Conservation (phyloP, 345 rosid genomes). For the Hevea brasiliensis region DNA sequence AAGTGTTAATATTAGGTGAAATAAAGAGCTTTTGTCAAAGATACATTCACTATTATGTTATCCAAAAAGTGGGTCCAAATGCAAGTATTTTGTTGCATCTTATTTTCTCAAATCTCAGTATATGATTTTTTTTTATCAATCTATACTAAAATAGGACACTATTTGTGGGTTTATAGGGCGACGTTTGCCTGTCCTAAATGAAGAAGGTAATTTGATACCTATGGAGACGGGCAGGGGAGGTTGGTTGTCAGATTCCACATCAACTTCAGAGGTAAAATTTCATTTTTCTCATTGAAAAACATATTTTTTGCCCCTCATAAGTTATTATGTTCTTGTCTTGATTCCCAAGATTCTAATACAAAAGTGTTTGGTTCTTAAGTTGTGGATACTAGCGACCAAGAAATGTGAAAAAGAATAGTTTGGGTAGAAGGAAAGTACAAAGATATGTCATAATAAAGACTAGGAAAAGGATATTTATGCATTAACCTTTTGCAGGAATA, state of each 20-base stretch:
- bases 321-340: not conserved
- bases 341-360: not conserved
- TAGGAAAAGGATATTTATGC: not conserved
- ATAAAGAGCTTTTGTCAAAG: not conserved
- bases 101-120: not conserved
- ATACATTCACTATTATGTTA: not conserved
- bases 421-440: not conserved
- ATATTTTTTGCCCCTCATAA: not conserved
- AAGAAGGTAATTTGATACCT: constrained; percentile 70
- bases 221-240: constrained; percentile 56
- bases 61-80: not conserved
- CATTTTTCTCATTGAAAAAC: not conserved
- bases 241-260: constrained; percentile 51
- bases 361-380: not conserved
- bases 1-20: not conserved
- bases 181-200: constrained; percentile 84
- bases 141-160: not conserved
- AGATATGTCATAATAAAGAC: not conserved
- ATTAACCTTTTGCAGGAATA: not conserved
- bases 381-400: not conserved
- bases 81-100: not conserved
- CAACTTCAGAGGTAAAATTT: constrained; percentile 61
- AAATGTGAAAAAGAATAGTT: not conserved
- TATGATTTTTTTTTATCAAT: not conserved
- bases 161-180: constrained; percentile 45